A percentile compares a stretch with the other conserved stretches of the same genome.
These are phyloP conservation scores for Plectosphaerella cucumerina DNA, from an alignment of 2,329 filamentous ascomycete species.

Conservation along the genomic window DNA sequence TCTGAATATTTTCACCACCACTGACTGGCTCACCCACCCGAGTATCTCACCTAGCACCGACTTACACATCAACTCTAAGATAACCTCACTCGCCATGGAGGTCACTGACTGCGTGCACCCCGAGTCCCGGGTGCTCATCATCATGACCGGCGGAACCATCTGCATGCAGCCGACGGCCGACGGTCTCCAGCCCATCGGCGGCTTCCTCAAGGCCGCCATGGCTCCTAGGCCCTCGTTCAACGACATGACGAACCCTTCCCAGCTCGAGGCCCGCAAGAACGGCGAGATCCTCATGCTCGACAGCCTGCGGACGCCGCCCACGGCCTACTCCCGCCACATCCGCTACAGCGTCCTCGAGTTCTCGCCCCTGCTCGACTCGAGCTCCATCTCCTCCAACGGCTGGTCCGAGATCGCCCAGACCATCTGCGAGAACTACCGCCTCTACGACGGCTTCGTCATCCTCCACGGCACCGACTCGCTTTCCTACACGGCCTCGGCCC, in stretches of 20 bases:
- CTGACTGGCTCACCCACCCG: too few relatives aligned
- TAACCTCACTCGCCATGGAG: background rate
- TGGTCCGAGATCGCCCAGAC: slow-evolving; percentile 81
- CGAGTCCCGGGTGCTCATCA: slow-evolving; percentile 79
- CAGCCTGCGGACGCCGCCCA: slow-evolving; percentile 74
- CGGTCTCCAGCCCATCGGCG: slow-evolving; percentile 74
- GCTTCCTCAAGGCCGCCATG: slow-evolving; percentile 80
- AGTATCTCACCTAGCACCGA: too few relatives aligned
- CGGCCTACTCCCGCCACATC: slow-evolving; percentile 74
- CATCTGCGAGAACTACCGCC: slow-evolving; percentile 79
- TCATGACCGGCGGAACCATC: slow-evolving; percentile 87
- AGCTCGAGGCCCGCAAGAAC: slow-evolving; percentile 46
- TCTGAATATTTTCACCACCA: background rate
- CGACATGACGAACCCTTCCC: slow-evolving; percentile 60
- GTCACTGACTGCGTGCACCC: slow-evolving; percentile 35
- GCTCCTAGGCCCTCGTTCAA: slow-evolving; percentile 82
- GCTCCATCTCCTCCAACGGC: slow-evolving; percentile 79
- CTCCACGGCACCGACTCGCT: slow-evolving; percentile 89
- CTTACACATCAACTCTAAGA: background rate
- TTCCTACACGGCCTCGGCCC: slow-evolving; percentile 81
- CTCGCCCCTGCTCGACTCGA: slow-evolving; percentile 78
- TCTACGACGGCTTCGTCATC: slow-evolving; percentile 88
- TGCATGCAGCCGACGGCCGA: slow-evolving; percentile 83
- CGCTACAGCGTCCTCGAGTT: slow-evolving; percentile 85
- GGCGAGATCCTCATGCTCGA: slow-evolving; percentile 50